Evolutionary conservation across 192 early-diverging fungal genomes (phyloP), one percentile per base, ranked within the genome.

Genomic region (Coemansia sp.): DNA sequence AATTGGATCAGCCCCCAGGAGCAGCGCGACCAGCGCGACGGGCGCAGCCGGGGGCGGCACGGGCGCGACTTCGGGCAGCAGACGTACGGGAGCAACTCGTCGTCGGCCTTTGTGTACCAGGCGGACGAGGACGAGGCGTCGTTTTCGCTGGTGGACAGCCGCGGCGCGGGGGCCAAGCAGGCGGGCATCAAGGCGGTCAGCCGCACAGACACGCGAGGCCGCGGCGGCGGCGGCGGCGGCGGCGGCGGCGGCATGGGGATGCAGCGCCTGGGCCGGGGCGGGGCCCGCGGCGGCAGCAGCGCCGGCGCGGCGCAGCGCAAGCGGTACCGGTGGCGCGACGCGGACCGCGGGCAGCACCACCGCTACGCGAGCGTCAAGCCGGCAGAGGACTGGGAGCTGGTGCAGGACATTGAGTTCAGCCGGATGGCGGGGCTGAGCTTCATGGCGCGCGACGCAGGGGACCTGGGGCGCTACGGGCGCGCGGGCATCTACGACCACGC

Each of bases 341-440:
- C 41, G 36, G 78, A 74, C 53, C 84, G 78, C 70, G 86, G 72
- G 19, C 87, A 89, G 63, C 86, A 88, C 64, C 72, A 90, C 42
- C 83, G 94, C 30, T 88, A 91, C 67, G 86, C 94, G 11, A 90
- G 87, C 39, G 87, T 99, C 52, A 87, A 84, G 63, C 87, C 96
- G 58, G 87, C 87, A 0, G 80, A 83, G 43, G 91, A 95, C 46
- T 99, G 96, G 96, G 86, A 81, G 61, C 81, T 96, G 21, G 79
- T 93, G 57, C 94, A 96, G 64, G 96, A 97, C 70, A 89, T 95
- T 57, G 94, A 97, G 67, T 96, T 99, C 61, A 83, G 68, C 50
- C 86, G 94, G 18, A 76, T 99, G 77, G 78, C 78, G 54, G 90
- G 91, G 63, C 83, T 94, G 41, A 88, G 82, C 70, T 94, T 87